Percentiles rank a stretch among this genome's conserved stretches.
phyloP scores from a whole-genome alignment of 192 early-diverging fungal genomes.

The Rhizophagus sp. region DNA sequence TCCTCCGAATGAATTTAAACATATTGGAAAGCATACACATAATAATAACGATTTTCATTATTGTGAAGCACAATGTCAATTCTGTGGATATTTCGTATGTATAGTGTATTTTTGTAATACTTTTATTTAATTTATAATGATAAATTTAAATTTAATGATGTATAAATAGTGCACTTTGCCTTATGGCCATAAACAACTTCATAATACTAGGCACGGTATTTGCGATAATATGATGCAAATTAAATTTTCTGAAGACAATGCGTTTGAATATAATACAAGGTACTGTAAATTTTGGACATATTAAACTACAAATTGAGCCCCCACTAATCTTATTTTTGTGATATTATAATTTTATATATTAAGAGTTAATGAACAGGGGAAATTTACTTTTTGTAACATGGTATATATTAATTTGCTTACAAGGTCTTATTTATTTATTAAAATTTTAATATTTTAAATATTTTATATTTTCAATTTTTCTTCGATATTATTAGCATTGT shows the following conservation, averaged over 20 bases:
- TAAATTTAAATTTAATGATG: neutral
- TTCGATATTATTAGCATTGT: neutral
- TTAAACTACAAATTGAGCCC: neutral
- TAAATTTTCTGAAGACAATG: neutral
- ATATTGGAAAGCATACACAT: slow-evolving; percentile 16
- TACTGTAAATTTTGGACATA: neutral
- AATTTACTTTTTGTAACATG: slow-evolving; percentile 18
- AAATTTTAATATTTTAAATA: too few relatives aligned
- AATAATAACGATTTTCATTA: slow-evolving; percentile 3
- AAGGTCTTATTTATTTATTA: neutral
- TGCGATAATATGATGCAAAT: slow-evolving; percentile 6
- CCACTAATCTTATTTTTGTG: neutral
- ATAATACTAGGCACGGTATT: neutral
- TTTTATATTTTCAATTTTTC: too few relatives aligned
- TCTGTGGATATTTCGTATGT: slow-evolving; percentile 25
- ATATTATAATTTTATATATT: neutral
- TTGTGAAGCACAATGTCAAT: slow-evolving; percentile 20
- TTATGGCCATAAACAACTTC: neutral
- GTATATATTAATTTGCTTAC: neutral
- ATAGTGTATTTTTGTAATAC: neutral
- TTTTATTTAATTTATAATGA: too few relatives aligned
- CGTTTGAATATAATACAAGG: slow-evolving; percentile 9
- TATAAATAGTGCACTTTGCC: slow-evolving; percentile 7
- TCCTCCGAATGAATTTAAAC: slow-evolving; percentile 12
- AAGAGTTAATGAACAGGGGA: slow-evolving; percentile 15